phyloP scores from a whole-genome alignment of 768 basidiomycete species.

The Lyophyllum semitale region DNA sequence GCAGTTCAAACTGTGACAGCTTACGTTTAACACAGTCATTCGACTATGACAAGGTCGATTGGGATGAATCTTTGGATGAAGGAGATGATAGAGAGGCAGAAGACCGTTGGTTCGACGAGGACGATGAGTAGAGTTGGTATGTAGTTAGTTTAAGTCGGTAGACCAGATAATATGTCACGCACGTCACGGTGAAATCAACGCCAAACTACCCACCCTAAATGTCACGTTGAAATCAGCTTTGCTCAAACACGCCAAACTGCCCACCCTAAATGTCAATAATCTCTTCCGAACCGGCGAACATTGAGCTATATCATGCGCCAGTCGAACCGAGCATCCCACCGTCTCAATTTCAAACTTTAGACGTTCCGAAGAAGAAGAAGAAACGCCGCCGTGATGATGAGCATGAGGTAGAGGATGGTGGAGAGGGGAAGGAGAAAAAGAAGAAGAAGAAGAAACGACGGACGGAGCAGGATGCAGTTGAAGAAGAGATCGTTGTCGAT shows the following conservation, averaged over 20 bases:
- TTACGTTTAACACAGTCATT: conserved; percentile 44
- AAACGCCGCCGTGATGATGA: conserved; percentile 32
- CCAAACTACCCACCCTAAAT: conserved; percentile 43
- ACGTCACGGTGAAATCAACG: conserved; percentile 6
- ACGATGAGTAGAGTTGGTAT: conserved; percentile 38
- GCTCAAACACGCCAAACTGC: conserved; percentile 25
- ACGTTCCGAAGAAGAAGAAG: conserved; percentile 36
- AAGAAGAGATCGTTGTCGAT: conserved; percentile 4
- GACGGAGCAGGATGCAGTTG: neutral
- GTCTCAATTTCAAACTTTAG: neutral
- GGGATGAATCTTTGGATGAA: conserved; percentile 69
- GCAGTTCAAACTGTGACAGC: neutral
- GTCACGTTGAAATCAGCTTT: conserved; percentile 12
- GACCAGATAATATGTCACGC: conserved; percentile 5
- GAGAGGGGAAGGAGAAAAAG: conserved; percentile 17
- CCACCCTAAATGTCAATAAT: conserved; percentile 48
- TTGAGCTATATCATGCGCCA: neutral
- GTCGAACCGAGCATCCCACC: neutral
- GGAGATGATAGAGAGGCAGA: conserved; percentile 62
- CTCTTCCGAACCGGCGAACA: conserved; percentile 6
- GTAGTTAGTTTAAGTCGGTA: neutral
- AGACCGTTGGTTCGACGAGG: conserved; percentile 76
- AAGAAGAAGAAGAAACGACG: conserved; percentile 39
- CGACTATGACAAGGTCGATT: conserved; percentile 73
- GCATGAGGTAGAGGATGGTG: conserved; percentile 20